Evolutionary conservation across 257 asterid species (phyloP).

Genomic region (Nicotiana otophora): DNA sequence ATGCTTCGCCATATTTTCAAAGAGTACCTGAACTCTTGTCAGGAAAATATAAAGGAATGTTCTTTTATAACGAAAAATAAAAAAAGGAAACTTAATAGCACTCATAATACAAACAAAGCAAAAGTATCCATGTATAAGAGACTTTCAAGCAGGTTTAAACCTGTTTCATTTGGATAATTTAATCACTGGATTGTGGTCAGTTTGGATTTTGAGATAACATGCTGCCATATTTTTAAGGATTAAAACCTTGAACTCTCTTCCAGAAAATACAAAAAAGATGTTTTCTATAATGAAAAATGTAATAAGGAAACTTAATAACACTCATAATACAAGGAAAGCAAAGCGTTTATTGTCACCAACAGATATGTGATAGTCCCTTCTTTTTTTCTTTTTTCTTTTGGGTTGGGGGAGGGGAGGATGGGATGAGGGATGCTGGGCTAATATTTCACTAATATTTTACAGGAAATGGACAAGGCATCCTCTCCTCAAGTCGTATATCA

Average conservation of each 20-base stretch:
- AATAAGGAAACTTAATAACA: neutral
- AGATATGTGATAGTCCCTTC: neutral
- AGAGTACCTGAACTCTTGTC: no score
- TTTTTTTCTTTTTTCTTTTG: no score
- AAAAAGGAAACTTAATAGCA: no score
- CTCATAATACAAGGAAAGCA: neutral
- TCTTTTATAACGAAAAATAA: no score
- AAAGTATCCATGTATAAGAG: no score
- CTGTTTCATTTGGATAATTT: no score
- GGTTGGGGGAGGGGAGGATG: no score
- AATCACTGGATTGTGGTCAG: neutral
- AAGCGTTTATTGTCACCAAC: neutral
- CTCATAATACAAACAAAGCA: no score
- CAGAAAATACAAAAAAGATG: neutral
- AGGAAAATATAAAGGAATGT: no score
- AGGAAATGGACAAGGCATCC: neutral
- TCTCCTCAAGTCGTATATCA: neutral
- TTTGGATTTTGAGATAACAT: neutral
- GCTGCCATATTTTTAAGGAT: neutral
- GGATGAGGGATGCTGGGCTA: neutral
- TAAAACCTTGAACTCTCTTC: neutral
- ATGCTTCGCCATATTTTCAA: no score
- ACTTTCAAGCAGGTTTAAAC: neutral
- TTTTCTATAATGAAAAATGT: neutral
- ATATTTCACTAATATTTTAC: neutral